Percentiles rank a stretch among this genome's conserved stretches.
Conservation (phyloP, 108 stramenopile genomes). For the Craspedostauros australis region DNA sequence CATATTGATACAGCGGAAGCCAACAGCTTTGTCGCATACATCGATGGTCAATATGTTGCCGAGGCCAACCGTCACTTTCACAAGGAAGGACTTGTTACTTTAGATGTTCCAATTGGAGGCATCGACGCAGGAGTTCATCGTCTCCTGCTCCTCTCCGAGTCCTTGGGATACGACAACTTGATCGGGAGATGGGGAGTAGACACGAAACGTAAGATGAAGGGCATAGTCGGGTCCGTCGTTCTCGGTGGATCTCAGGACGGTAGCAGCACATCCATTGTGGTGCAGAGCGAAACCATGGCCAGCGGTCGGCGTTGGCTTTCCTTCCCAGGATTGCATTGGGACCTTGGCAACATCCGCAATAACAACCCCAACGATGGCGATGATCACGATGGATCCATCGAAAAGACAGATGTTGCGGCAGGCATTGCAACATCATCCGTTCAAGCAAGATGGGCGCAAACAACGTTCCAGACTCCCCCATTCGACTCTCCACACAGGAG, state of each 20-base stretch:
- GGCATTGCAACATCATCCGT: not conserved
- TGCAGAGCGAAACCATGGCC: conserved; percentile 12
- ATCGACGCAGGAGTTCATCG: conserved; percentile 15
- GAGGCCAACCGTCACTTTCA: conserved; percentile 27
- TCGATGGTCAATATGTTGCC: conserved; percentile 37
- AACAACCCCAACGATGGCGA: not conserved
- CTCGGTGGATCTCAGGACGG: too few relatives aligned
- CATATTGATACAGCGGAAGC: conserved; percentile 31
- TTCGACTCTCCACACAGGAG: conserved; percentile 9
- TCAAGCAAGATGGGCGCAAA: conserved; percentile 23
- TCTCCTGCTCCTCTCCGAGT: conserved; percentile 41
- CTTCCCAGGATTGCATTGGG: conserved; percentile 28
- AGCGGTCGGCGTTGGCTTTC: conserved; percentile 30
- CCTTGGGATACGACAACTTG: conserved; percentile 45
- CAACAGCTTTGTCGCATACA: conserved; percentile 31
- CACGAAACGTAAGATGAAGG: conserved; percentile 40
- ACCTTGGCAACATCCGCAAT: not conserved
- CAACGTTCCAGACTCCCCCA: conserved; percentile 30
- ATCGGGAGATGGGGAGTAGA: conserved; percentile 44
- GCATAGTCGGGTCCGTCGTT: conserved; percentile 31
- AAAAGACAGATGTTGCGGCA: not conserved
- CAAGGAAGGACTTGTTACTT: conserved; percentile 26
- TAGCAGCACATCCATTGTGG: too few relatives aligned
- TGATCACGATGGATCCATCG: not conserved
- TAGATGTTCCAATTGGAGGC: conserved; percentile 9